These are phyloP conservation scores for Penicillium psychrofluorescens DNA, from an alignment of 495 filamentous ascomycete species.

Conservation along the genomic window DNA sequence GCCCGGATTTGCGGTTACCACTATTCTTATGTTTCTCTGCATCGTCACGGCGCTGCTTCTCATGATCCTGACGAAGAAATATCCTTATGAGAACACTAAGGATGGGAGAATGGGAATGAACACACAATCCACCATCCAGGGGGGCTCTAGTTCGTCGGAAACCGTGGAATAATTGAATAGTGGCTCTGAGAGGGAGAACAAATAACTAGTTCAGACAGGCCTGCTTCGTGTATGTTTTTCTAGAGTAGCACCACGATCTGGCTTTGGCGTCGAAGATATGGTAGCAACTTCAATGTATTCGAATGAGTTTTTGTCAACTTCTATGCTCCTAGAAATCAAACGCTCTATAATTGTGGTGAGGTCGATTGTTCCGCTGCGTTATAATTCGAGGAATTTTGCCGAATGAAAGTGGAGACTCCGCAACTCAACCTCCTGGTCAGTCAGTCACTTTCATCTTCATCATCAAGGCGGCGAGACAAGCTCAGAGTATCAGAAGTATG, in stretches of 20 bases:
- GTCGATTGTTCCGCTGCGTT: background rate
- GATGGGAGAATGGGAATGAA: constrained; percentile 1
- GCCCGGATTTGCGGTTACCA: constrained; percentile 1
- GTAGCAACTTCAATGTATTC: background rate
- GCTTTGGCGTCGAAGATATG: background rate
- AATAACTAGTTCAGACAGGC: no score
- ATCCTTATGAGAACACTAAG: constrained; percentile 2
- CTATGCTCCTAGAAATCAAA: no score
- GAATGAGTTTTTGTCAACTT: background rate
- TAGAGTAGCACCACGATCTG: no score
- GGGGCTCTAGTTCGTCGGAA: background rate
- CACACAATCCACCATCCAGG: background rate
- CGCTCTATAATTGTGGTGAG: no score
- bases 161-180: background rate
- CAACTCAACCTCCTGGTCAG: background rate
- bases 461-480: background rate
- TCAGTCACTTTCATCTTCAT: background rate
- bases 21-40: background rate
- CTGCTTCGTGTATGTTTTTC: no score
- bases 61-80: constrained; percentile 4
- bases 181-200: background rate
- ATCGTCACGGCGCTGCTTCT: constrained; percentile 1
- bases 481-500: background rate
- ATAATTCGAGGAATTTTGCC: background rate
- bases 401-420: background rate